Base-by-base conservation (phyloP, 2,329 filamentous ascomycete species). In the Epicoccum nigrum region DNA sequence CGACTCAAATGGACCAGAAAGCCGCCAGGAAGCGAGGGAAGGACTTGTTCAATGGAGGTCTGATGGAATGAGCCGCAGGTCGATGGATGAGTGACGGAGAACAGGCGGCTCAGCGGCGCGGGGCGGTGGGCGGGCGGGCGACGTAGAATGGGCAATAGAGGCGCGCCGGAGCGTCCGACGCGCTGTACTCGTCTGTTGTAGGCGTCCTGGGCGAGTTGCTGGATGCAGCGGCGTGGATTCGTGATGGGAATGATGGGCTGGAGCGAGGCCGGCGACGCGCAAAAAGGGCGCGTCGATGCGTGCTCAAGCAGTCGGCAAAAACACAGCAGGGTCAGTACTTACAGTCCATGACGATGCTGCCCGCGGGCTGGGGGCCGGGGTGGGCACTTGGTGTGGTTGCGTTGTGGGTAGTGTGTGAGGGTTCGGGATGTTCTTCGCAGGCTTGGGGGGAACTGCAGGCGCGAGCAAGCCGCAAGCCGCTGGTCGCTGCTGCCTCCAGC, bases 321-420 rank as follows among this genome's bases (percentile, higher is more conserved):
- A 61, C 52, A 62, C 59, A 66, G 65, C 63, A 74, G 67, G 64
- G 35, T 66, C 62, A 58, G 62, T 65, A 83, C 81, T 82, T 74
- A 84, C 83, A 80, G 76, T 83, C 81, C 82, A 85, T 84, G 75
- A 70, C 76, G 74, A 73, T 76, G 75, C 77, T 74, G 77, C 76
- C 78, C 78, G 76, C 71, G 51, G 51, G 54, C 54, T 49, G 40
- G 56, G 57, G 33, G 52, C 70, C 63, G 64, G 55, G 57, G 50
- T 54, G 60, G 51, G 53, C 58, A 47, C 60, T 57, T 62, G 59
- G 63, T 61, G 67, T 38, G 44, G 31, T 67, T 60, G 54, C 65
- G 64, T 65, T 63, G 65, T 69, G 56, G 54, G 54, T n/a, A 56
- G 61, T 58, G 49, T 50, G 66, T 62, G 64, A 62, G 53, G 25